Base-by-base conservation (phyloP, 129 eudicot genomes). In the Escallonia rubra region DNA sequence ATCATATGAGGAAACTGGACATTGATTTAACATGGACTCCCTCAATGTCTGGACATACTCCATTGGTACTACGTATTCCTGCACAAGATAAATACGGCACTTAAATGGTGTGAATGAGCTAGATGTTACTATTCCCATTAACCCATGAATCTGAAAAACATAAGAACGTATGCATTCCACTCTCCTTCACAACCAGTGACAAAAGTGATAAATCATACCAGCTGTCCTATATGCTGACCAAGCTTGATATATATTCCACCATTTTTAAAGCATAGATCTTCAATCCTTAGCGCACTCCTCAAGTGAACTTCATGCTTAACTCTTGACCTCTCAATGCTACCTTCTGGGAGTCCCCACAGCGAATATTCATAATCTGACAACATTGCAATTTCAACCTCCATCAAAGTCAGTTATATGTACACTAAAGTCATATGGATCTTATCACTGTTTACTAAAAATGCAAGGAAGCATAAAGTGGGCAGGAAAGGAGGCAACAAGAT, bases 191-290 rank as follows among this genome's bases (percentile, higher is more conserved):
- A 61, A 10, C 50, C 53, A 66, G 40, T 66, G 49, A 50, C 62
- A 64, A 45, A 59, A 48, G 69, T 13, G 52, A 72, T 2, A 61
- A 42, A 41, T 57, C 86, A 69, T 83, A 92, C 98, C 95, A 92
- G 75, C 76, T 92, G 98, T 61, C 98, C 73, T 14, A 92, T 73
- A 77, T 91, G 89, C 72, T 91, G 98, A 69, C 98, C 98, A 72
- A 92, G 96, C 81, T 92, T 92, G 67, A 92, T 92, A 75, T 92
- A 92, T 70, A 92, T 88, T 45, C 96, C 98, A 60, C 96, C 98
- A 80, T 92, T 92, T 78, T 61, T 82, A 63, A 88, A 89, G 76
- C 98, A 92, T 47, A 85, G 89, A 65, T 91, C 89, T 75, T 81
- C 85, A 68, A 91, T 88, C 71, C 73, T 91, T 47, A 64, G 83